Conservation (phyloP, 2,329 filamentous ascomycete genomes). For the Beauveria bassiana region DNA sequence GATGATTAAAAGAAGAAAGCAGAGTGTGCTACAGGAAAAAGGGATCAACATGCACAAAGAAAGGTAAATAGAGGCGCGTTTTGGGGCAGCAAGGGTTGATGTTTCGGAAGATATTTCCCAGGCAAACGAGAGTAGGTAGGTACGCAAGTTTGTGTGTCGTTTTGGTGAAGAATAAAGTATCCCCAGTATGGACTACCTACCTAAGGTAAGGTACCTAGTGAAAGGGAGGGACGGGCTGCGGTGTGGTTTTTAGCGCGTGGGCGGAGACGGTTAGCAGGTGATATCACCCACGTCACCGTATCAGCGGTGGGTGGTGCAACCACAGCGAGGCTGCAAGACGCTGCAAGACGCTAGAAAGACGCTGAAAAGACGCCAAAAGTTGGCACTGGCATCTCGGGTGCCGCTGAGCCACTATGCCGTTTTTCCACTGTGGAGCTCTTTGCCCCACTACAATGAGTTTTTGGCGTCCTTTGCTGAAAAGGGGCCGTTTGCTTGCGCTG, state of each 20-base stretch:
- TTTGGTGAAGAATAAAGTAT: background rate
- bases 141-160: background rate
- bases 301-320: too few relatives aligned
- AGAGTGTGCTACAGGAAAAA: conserved; percentile 1
- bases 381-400: background rate
- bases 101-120: conserved; percentile 6
- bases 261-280: background rate
- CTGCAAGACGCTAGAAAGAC: too few relatives aligned
- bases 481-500: background rate
- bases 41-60: conserved; percentile 11
- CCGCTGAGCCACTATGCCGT: conserved; percentile 24
- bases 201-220: too few relatives aligned
- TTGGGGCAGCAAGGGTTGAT: conserved; percentile 8
- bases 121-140: background rate
- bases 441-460: background rate
- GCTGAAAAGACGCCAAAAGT: too few relatives aligned
- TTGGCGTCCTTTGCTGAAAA: background rate
- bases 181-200: background rate
- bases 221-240: background rate
- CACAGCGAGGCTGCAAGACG: too few relatives aligned
- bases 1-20: background rate
- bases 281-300: too few relatives aligned
- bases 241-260: background rate
- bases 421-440: conserved; percentile 15
- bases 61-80: conserved; percentile 1